Evolutionary conservation across 78 protist genomes (phyloP).

Genomic region (Chrysochromulina parva): DNA sequence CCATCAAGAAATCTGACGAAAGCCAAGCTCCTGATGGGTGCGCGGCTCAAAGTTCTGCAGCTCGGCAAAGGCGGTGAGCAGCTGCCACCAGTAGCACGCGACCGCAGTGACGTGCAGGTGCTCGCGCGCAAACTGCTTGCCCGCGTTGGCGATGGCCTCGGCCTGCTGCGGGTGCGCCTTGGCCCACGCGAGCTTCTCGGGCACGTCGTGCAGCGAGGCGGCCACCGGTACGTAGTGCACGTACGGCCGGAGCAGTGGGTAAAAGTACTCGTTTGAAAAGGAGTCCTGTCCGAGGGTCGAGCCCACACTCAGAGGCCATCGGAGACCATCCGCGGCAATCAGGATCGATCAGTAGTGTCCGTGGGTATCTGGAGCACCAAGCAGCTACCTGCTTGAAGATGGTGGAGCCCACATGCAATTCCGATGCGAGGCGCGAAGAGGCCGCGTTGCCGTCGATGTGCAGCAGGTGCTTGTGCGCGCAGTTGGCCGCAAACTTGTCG

Average conservation of each 20-base stretch:
- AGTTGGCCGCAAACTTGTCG: neutral
- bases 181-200: neutral
- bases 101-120: neutral
- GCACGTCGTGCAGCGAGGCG: neutral
- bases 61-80: neutral
- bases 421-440: no score
- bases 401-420: neutral
- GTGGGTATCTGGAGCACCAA: no score
- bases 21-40: no score
- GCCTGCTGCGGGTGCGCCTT: neutral
- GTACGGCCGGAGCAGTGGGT: neutral
- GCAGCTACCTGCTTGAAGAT: neutral
- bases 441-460: neutral
- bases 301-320: no score
- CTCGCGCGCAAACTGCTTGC: neutral
- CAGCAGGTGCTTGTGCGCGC: neutral
- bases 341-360: no score
- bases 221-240: slow-evolving; percentile 16
- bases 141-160: neutral
- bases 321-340: no score
- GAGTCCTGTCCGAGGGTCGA: no score
- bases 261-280: neutral
- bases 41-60: neutral
- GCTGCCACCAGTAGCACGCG: slow-evolving; percentile 15
- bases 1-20: no score